These are phyloP conservation scores for Serendipita sp. DNA, from an alignment of 768 basidiomycete genomes.

Conservation along the genomic window DNA sequence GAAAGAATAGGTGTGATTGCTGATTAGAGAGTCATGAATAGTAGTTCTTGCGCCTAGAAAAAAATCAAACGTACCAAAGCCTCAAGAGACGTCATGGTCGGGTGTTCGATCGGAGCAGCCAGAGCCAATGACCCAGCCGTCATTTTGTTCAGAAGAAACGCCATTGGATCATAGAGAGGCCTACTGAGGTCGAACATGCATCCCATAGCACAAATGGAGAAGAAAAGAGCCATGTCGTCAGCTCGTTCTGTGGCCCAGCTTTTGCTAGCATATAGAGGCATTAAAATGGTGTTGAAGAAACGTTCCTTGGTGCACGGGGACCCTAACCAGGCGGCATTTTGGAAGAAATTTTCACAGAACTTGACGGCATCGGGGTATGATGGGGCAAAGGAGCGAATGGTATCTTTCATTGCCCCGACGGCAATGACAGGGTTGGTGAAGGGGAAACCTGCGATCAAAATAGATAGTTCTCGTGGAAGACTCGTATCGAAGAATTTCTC, in stretches of 20 bases:
- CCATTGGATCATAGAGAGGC: background rate
- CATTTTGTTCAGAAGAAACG: background rate
- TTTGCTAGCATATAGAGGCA: background rate
- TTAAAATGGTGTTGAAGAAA: background rate
- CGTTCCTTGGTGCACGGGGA: background rate
- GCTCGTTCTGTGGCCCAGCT: background rate
- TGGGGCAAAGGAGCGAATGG: background rate
- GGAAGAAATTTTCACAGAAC: background rate
- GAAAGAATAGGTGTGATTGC: slow-evolving; percentile 1
- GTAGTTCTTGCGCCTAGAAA: background rate
- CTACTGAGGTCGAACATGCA: background rate
- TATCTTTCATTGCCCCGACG: background rate
- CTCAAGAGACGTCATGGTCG: background rate
- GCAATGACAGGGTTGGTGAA: background rate
- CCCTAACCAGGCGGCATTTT: background rate
- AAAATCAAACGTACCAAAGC: background rate
- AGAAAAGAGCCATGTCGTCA: background rate
- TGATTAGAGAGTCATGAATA: background rate
- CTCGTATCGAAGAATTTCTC: background rate
- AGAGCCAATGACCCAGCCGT: background rate
- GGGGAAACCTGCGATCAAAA: background rate
- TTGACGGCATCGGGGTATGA: background rate
- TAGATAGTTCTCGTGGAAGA: background rate
- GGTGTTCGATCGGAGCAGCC: background rate
- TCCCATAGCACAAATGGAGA: background rate